These are phyloP conservation scores for Phlegmacium glaucopus DNA, from an alignment of 768 basidiomycete species.

Conservation along the genomic window DNA sequence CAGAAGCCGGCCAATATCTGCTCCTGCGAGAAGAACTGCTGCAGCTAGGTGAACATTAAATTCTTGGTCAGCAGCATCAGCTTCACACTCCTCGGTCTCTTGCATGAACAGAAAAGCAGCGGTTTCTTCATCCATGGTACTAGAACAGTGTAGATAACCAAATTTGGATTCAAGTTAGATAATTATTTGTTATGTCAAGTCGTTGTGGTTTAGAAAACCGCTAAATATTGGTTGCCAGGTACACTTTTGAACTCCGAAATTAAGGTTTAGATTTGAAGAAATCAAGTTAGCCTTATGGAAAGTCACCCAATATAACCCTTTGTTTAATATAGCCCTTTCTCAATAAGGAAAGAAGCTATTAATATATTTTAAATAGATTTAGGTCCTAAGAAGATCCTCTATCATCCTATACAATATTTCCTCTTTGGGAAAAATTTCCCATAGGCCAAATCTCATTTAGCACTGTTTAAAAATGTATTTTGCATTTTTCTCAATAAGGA, in stretches of 20 bases:
- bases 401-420: too few relatives aligned
- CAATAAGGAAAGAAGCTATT: too few relatives aligned
- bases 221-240: neutral
- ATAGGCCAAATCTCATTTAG: too few relatives aligned
- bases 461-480: too few relatives aligned
- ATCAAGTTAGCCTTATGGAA: neutral
- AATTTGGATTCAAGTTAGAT: neutral
- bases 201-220: neutral
- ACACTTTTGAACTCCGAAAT: neutral
- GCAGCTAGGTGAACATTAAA: neutral
- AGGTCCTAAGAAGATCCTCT: too few relatives aligned
- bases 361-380: too few relatives aligned
- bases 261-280: neutral
- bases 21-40: slow-evolving; percentile 3
- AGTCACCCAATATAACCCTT: neutral
- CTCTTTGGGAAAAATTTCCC: too few relatives aligned
- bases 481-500: too few relatives aligned
- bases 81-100: neutral
- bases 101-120: slow-evolving; percentile 1
- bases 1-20: neutral
- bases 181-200: neutral
- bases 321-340: too few relatives aligned
- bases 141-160: neutral
- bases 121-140: neutral
- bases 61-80: neutral